These are phyloP conservation scores for Calonectria hawksworthii DNA, from an alignment of 2,329 filamentous ascomycete genomes.

Conservation along the genomic window DNA sequence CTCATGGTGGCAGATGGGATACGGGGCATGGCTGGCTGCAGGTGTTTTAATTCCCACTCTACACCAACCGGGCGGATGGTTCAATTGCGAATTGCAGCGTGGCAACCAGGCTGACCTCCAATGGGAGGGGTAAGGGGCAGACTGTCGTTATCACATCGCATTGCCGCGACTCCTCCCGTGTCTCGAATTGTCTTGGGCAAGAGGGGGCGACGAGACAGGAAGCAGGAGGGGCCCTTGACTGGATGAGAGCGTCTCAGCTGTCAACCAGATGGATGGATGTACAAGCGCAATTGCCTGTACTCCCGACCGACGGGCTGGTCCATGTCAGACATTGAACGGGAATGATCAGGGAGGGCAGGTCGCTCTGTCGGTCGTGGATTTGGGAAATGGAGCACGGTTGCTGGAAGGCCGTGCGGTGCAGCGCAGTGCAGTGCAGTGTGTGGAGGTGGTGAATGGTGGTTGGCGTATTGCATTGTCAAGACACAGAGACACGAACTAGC, in stretches of 20 bases:
- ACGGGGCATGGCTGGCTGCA: constrained; percentile 11
- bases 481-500: neutral
- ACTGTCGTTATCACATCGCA: constrained; percentile 6
- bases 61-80: constrained; percentile 17
- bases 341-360: constrained; percentile 25
- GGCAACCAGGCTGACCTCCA: neutral
- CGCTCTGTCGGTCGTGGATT: constrained; percentile 22
- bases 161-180: constrained; percentile 10
- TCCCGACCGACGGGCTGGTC: constrained; percentile 40
- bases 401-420: neutral
- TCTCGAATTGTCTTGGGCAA: constrained; percentile 16
- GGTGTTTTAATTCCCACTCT: constrained; percentile 12
- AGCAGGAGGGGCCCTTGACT: constrained; percentile 10
- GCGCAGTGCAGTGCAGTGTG: neutral
- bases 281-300: constrained; percentile 8
- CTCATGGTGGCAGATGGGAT: constrained; percentile 1
- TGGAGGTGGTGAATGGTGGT: neutral
- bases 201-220: neutral
- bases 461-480: neutral
- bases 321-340: constrained; percentile 38
- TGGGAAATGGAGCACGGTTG: constrained; percentile 26
- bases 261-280: constrained; percentile 5
- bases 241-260: neutral
- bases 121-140: neutral
- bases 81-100: neutral